Evolutionary conservation across 1,284 basidiomycete genomes (phyloP).

Genomic region (Ceratobasidium sp.): DNA sequence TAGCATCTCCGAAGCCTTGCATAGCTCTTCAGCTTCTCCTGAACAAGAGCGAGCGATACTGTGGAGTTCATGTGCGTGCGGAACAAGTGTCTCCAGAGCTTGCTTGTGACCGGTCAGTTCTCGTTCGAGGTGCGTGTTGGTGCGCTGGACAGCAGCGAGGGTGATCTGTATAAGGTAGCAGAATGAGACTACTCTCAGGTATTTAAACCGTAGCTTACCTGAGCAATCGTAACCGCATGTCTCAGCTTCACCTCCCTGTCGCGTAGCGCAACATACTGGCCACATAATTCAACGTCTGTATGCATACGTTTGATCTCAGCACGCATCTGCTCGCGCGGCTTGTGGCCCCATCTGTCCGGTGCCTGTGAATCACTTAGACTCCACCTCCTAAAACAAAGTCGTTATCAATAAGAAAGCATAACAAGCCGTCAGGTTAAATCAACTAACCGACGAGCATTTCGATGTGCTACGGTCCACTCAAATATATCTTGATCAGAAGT

Average conservation of each 20-base stretch:
- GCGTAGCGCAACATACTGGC: constrained; percentile 45
- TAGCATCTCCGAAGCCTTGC: constrained; percentile 44
- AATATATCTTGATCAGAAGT: not conserved
- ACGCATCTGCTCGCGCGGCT: not conserved
- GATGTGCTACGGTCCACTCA: constrained; percentile 1
- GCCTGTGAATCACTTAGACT: constrained; percentile 45
- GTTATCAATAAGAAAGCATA: not conserved
- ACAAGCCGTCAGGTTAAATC: too few species aligned
- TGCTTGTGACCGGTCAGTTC: constrained; percentile 45
- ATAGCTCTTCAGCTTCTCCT: constrained; percentile 43
- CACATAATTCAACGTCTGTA: constrained; percentile 48
- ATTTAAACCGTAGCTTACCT: constrained; percentile 31
- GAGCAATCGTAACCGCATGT: constrained; percentile 44
- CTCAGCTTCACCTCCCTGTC: constrained; percentile 48
- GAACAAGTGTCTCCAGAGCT: constrained; percentile 46
- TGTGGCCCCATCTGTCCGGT: constrained; percentile 13
- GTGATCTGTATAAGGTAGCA: constrained; percentile 21
- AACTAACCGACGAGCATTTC: constrained; percentile 25
- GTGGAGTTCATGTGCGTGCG: constrained; percentile 40
- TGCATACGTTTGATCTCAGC: constrained; percentile 42
- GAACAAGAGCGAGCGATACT: constrained; percentile 33
- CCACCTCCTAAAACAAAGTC: constrained; percentile 33
- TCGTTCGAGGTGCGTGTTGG: constrained; percentile 46
- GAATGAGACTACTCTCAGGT: not conserved
- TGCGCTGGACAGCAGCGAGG: constrained; percentile 38